Evolutionary conservation across 2,329 filamentous ascomycete genomes (phyloP), one percentile per base, ranked within the genome.

Genomic region (Diaporthe ampelina): DNA sequence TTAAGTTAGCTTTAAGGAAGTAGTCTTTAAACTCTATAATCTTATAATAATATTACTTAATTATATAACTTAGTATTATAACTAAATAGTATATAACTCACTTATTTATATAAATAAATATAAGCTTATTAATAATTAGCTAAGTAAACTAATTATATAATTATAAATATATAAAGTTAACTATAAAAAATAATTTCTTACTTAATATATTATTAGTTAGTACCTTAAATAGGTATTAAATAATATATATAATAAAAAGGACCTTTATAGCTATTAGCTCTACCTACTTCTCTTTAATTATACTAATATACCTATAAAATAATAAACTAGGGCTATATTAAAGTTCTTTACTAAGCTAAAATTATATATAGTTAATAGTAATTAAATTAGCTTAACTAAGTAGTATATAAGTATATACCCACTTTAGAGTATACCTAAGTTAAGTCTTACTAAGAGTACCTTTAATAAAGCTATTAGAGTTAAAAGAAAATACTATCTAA

Each of bases 51-150:
- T 21, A 11, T 11, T 29, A 29, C 7, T 26, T 32, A 45, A 19
- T 32, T 29, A 19, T 1, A 0, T 26, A 15, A 13, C 26, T 57
- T 11, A n/a, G 3, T 35, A 35, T 13, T 8, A 5, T 6, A 19
- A 2, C 6, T 58, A 37, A 58, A 5, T 11, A 13, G 1, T 58
- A 37, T n/a, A 57, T 4, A 21, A 57, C 11, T 10, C n/a, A 37
- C 13, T 11, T n/a, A 24, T 58, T 58, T n/a, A 58, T 37, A 24
- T 58, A 37, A 24, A 58, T 58, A 37, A 58, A 37, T n/a, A 32
- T 32, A 32, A 57, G 21, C 11, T 58, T 57, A 57, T 58, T 58
- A 58, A 58, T 58, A 37, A 15, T 58, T 58, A 37, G 11, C n/a
- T 58, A 58, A 1, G 37, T 13, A 21, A 58, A 15, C 5, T 58